phyloP scores from a whole-genome alignment of 2,329 filamentous ascomycete species.

The Drechslera avenae region DNA sequence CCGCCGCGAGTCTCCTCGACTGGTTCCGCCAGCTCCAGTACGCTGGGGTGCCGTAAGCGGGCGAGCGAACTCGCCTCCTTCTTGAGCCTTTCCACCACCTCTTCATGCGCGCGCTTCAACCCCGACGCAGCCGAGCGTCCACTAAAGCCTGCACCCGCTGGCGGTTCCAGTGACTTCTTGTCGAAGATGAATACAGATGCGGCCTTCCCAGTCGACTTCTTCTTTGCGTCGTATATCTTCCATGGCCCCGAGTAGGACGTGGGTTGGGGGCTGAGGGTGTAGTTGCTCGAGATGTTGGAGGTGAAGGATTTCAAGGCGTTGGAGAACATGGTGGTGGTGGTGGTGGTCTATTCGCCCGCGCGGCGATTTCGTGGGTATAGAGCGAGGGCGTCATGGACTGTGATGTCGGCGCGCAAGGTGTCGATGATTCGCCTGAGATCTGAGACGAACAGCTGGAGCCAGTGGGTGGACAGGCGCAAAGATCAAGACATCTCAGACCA shows the following conservation, averaged over 20 bases:
- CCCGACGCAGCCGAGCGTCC: constrained; percentile 65
- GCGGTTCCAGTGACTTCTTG: constrained; percentile 78
- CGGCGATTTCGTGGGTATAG: constrained; percentile 24
- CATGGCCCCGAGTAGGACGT: constrained; percentile 87
- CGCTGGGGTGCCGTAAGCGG: constrained; percentile 84
- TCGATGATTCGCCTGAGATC: constrained; percentile 18
- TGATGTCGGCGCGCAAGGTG: constrained; percentile 18
- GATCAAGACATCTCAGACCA: constrained; percentile 23
- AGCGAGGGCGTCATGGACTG: constrained; percentile 39
- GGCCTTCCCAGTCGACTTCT: constrained; percentile 87
- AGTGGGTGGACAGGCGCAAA: constrained; percentile 7
- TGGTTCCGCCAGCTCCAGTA: constrained; percentile 91
- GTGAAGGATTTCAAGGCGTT: constrained; percentile 87
- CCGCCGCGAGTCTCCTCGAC: constrained; percentile 92
- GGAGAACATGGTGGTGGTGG: constrained; percentile 81
- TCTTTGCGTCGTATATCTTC: constrained; percentile 98
- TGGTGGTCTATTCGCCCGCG: constrained; percentile 45
- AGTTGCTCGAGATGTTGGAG: constrained; percentile 91
- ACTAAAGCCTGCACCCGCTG: constrained; percentile 63
- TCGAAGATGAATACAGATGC: constrained; percentile 97
- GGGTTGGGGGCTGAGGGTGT: constrained; percentile 76
- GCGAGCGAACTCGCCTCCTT: constrained; percentile 90
- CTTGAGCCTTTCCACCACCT: constrained; percentile 87
- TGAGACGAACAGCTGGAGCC: constrained; percentile 29
- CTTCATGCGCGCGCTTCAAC: constrained; percentile 81